phyloP scores from a whole-genome alignment of 2,329 filamentous ascomycete genomes.

The Verticillium zaregamsianum region DNA sequence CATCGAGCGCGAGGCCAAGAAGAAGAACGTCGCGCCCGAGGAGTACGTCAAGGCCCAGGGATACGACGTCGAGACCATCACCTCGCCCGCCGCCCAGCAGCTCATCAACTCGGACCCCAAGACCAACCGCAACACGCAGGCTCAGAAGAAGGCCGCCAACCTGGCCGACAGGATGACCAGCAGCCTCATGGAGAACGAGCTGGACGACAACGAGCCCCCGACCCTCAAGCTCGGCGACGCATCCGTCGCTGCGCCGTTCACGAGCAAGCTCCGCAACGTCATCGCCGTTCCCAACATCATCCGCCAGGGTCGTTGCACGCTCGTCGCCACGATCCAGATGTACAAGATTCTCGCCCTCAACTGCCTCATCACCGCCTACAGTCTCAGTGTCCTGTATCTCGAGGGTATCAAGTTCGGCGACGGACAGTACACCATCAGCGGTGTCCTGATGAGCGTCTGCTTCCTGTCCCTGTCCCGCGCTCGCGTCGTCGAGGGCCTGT shows the following conservation, averaged over 20 bases:
- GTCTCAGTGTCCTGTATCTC: constrained; percentile 89
- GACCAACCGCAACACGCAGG: constrained; percentile 56
- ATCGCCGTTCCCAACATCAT: constrained; percentile 98
- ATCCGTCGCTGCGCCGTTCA: constrained; percentile 95
- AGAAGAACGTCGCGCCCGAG: constrained; percentile 64
- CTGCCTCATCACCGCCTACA: constrained; percentile 97
- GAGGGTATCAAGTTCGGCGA: constrained; percentile 99
- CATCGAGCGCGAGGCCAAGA: constrained; percentile 77
- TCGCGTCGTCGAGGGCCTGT: constrained; percentile 89
- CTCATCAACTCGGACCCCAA: constrained; percentile 46
- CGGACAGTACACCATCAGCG: constrained; percentile 95
- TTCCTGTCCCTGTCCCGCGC: constrained; percentile 98
- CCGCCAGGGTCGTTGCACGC: constrained; percentile 91
- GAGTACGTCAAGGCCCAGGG: constrained; percentile 52
- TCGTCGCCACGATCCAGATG: constrained; percentile 99
- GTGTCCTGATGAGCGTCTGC: constrained; percentile 99
- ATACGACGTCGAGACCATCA: constrained; percentile 58
- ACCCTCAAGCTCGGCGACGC: constrained; percentile 96
- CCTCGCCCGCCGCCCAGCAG: constrained; percentile 60
- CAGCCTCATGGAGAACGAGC: constrained; percentile 84
- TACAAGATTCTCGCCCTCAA: constrained; percentile 99
- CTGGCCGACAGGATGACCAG: constrained; percentile 83
- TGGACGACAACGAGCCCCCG: constrained; percentile 86
- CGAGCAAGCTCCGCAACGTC: constrained; percentile 94
- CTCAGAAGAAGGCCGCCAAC: constrained; percentile 66